Evolutionary conservation across 306 rosid genomes (phyloP), one percentile per base, ranked within the genome.

Genomic region (Sicyos edulis): DNA sequence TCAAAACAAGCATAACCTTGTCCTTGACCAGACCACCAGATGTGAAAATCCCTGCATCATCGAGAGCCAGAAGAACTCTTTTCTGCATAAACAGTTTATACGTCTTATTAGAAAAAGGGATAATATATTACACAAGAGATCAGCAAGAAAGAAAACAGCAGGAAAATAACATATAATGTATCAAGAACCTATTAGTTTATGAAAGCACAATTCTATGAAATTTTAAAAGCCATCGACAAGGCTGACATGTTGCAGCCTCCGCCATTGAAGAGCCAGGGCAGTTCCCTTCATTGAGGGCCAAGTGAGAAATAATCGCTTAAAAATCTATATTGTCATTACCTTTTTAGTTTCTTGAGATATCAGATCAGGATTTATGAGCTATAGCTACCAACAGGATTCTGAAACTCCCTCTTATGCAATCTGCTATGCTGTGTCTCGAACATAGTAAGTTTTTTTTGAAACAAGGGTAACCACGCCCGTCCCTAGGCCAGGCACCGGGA

Each of bases 21-120:
- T 93, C 97, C 86, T 88, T 93, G 68, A 83, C 87, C 87, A 93
- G 74, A 80, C 96, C 95, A 49, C 96, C 97, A 20, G 96, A 88
- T 63, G 99, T 93, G 84, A 93, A 93, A 75, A 93, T 66, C 57
- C 96, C 96, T 5, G 95, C 92, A 63, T 87, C 89, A 87, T 93
- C 99, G 74, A 93, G 82, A 19, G 97, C 91, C 70, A 77, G 54
- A 67, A 93, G 86, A 85, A 93, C 97, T 84, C 86, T 87, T 83
- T 80, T 88, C 99, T 93, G 96, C 75, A 84, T 29, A 81, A 34
- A 34, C 4, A 34, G 40, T 34, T 34, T 34, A 34, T 10, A 7
- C 5, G 40, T 34, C 40, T 34, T 34, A 34, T 29, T 15, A 47
- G 58, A 50, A 73, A 55, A 45, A 73, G 3, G 45, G 7, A 44